Conservation (phyloP, 306 rosid genomes). For the Alnus glutinosa region DNA sequence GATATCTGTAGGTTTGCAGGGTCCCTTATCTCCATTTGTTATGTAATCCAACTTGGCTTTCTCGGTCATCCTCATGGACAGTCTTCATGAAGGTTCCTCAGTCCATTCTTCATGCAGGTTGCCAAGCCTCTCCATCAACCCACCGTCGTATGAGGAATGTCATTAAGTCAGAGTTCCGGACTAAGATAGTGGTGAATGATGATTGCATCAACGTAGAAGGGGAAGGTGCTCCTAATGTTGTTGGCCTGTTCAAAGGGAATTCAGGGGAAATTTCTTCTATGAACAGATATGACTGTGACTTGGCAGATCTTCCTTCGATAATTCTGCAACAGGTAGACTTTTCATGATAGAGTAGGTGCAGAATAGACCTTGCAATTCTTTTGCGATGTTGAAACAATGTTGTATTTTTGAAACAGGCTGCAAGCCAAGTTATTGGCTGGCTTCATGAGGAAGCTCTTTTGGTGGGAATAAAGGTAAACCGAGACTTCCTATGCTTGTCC, state of each 20-base stretch:
- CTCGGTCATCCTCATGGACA: constrained; percentile 89
- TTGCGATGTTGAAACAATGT: constrained; percentile 9
- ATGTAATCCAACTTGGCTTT: constrained; percentile 90
- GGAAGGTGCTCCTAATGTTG: constrained; percentile 80
- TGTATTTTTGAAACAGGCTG: constrained; percentile 59
- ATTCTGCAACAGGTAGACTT: constrained; percentile 81
- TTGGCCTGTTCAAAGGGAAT: constrained; percentile 70
- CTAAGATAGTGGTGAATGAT: constrained; percentile 75
- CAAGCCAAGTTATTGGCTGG: constrained; percentile 82
- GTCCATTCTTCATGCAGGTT: constrained; percentile 51
- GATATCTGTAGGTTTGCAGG: constrained; percentile 58
- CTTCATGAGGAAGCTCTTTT: constrained; percentile 78
- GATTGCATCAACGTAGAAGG: constrained; percentile 79
- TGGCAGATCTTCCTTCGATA: constrained; percentile 80
- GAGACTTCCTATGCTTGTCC: constrained; percentile 73
- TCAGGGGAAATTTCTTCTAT: constrained; percentile 61
- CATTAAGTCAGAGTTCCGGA: constrained; percentile 67
- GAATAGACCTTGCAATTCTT: constrained; percentile 14
- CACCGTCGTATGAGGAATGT: constrained; percentile 34
- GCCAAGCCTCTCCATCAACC: constrained; percentile 48
- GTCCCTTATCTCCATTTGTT: constrained; percentile 74
- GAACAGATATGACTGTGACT: constrained; percentile 72
- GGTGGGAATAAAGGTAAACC: constrained; percentile 76
- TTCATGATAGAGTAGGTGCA: not conserved
- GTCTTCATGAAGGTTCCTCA: constrained; percentile 70